Percentiles rank a stretch among this genome's conserved stretches.
Conservation (phyloP, 129 eudicot species). For the Chrysanthemum seticuspe region DNA sequence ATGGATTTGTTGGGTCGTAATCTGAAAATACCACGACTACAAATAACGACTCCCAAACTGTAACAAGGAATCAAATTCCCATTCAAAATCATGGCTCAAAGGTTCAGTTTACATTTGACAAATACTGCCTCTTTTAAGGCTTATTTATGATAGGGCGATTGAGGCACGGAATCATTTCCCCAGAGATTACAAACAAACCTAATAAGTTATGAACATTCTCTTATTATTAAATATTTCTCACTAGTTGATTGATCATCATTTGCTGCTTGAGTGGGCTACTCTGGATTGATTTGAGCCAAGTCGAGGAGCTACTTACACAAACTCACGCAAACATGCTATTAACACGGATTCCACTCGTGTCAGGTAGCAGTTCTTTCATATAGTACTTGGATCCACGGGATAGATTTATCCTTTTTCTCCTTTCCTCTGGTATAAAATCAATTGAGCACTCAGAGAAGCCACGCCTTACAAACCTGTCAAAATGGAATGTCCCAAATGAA, state of each 20-base stretch:
- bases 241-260: neutral
- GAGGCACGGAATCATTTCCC: neutral
- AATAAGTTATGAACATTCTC: neutral
- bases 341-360: slow-evolving; percentile 71
- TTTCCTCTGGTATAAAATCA: slow-evolving; percentile 73
- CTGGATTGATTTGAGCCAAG: neutral
- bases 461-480: slow-evolving; percentile 90
- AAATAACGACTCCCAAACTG: too few species aligned
- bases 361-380: slow-evolving; percentile 78
- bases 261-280: neutral
- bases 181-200: slow-evolving; percentile 1
- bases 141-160: neutral
- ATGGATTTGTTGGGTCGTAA: too few species aligned
- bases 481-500: neutral
- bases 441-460: slow-evolving; percentile 91
- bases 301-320: neutral
- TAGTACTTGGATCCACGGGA: slow-evolving; percentile 91
- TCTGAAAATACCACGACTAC: too few species aligned
- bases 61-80: neutral
- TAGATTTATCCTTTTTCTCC: slow-evolving; percentile 72
- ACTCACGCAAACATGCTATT: slow-evolving; percentile 42
- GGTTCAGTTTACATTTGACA: slow-evolving; percentile 12
- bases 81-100: slow-evolving; percentile 10
- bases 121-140: slow-evolving; percentile 1
- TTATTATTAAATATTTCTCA: slow-evolving; percentile 3